These are phyloP conservation scores for Chlamydomonas sp. DNA, from an alignment of 139 green algal genomes.

Conservation along the genomic window DNA sequence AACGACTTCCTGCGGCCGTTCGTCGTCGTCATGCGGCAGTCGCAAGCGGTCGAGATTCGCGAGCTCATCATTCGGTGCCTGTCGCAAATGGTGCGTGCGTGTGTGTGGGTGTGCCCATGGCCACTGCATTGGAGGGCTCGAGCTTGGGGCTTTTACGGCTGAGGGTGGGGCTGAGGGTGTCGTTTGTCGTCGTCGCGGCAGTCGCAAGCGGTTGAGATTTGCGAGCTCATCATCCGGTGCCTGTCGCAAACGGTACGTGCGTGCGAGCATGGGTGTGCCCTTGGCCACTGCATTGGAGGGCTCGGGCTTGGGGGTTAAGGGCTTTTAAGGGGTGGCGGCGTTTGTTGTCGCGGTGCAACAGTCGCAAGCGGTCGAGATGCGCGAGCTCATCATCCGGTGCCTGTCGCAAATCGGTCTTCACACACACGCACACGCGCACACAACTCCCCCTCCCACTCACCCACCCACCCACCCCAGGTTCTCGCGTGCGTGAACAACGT, in stretches of 20 bases:
- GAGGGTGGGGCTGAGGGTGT: not conserved
- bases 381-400: conserved; percentile 96
- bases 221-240: conserved; percentile 96
- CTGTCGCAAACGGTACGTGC: conserved; percentile 81
- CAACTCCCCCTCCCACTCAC: too few relatives aligned
- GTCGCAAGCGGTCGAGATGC: conserved; percentile 73
- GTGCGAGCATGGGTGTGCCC: too few relatives aligned
- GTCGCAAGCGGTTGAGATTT: conserved; percentile 73
- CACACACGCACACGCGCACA: too few relatives aligned
- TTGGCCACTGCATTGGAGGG: conserved; percentile 1
- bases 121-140: conserved; percentile 3
- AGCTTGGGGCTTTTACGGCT: too few relatives aligned
- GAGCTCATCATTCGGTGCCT: not conserved
- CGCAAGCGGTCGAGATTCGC: conserved; percentile 19
- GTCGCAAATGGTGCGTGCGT: not conserved
- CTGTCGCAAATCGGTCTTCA: conserved; percentile 81
- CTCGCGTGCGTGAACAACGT: conserved; percentile 85
- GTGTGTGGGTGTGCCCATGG: too few relatives aligned
- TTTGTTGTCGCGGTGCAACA: too few relatives aligned
- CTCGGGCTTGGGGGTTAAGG: too few relatives aligned
- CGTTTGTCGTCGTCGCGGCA: too few relatives aligned
- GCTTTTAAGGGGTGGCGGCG: not conserved
- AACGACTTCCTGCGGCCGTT: conserved; percentile 98
- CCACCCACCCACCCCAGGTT: too few relatives aligned
- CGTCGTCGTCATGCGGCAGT: conserved; percentile 90